Conservation (phyloP, 2,329 filamentous ascomycete genomes). For the Fusarium xylarioides region DNA sequence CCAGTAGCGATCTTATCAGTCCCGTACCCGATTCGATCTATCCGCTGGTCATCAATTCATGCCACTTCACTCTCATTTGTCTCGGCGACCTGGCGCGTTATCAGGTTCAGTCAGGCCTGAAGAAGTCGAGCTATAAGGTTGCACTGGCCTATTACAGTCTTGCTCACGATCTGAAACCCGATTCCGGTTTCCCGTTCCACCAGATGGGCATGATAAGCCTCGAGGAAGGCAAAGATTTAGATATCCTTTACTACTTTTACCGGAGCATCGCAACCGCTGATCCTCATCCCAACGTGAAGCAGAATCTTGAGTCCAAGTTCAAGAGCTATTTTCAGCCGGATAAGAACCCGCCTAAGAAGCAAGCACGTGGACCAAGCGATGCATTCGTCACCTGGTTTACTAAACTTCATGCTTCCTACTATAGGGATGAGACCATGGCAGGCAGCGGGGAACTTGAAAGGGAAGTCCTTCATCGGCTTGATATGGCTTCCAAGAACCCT, state of each 20-base stretch:
- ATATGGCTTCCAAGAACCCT: conserved; percentile 75
- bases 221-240: conserved; percentile 80
- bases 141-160: conserved; percentile 87
- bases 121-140: conserved; percentile 78
- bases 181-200: conserved; percentile 84
- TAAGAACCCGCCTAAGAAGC: conserved; percentile 44
- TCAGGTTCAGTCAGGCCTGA: conserved; percentile 76
- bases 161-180: conserved; percentile 80
- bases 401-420: conserved; percentile 85
- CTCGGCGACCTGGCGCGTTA: conserved; percentile 93
- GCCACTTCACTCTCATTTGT: conserved; percentile 83
- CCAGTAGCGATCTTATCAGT: conserved; percentile 51
- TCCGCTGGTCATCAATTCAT: conserved; percentile 73
- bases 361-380: conserved; percentile 56
- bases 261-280: conserved; percentile 78
- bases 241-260: conserved; percentile 90
- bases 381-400: conserved; percentile 84
- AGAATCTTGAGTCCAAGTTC: conserved; percentile 84
- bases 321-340: conserved; percentile 57
- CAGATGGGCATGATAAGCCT: conserved; percentile 89
- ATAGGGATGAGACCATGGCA: conserved; percentile 77
- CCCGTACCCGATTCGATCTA: conserved; percentile 61
- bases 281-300: conserved; percentile 77
- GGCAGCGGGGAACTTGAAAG: conserved; percentile 84
- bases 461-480: conserved; percentile 82